These are phyloP conservation scores for Saccharum officinarum DNA, from an alignment of 176 grass and related monocot species.

Conservation along the genomic window DNA sequence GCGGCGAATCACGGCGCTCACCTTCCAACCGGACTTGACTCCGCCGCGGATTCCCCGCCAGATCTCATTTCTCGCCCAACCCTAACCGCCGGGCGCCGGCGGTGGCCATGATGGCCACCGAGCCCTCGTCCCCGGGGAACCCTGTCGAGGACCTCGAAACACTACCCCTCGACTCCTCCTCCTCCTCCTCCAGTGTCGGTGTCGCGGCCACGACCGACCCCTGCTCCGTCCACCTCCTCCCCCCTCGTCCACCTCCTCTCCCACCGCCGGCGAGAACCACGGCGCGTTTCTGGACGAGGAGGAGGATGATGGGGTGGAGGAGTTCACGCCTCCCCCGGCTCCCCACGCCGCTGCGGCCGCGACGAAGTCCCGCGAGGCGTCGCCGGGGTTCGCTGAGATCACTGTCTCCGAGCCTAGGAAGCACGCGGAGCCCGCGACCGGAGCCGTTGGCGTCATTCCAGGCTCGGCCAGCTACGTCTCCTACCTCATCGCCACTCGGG, in stretches of 20 bases:
- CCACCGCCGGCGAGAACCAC: constrained; percentile 25
- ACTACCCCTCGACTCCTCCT: constrained; percentile 46
- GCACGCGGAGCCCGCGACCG: constrained; percentile 56
- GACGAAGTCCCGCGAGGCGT: constrained; percentile 35
- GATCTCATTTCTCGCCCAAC: constrained; percentile 35
- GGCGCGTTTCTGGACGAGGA: constrained; percentile 24
- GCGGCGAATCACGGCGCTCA: constrained; percentile 25
- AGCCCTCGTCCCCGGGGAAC: constrained; percentile 9
- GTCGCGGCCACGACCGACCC: constrained; percentile 51
- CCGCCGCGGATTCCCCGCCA: constrained; percentile 27
- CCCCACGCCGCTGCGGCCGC: constrained; percentile 19
- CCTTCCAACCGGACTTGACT: constrained; percentile 30
- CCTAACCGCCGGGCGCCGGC: constrained; percentile 27
- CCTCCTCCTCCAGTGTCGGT: constrained; percentile 13
- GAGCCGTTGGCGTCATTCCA: constrained; percentile 47
- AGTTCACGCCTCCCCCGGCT: not conserved
- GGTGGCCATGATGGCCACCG: constrained; percentile 52
- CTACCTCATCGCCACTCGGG: constrained; percentile 71
- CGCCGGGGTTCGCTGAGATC: constrained; percentile 54
- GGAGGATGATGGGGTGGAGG: not conserved
- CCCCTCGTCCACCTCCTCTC: constrained; percentile 27
- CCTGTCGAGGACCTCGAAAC: constrained; percentile 49
- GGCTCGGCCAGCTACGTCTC: constrained; percentile 71
- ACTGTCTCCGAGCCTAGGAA: constrained; percentile 81
- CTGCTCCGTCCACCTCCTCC: constrained; percentile 57